Conservation (phyloP, 164 flowering plant genomes). For the Vitis amurensis region DNA sequence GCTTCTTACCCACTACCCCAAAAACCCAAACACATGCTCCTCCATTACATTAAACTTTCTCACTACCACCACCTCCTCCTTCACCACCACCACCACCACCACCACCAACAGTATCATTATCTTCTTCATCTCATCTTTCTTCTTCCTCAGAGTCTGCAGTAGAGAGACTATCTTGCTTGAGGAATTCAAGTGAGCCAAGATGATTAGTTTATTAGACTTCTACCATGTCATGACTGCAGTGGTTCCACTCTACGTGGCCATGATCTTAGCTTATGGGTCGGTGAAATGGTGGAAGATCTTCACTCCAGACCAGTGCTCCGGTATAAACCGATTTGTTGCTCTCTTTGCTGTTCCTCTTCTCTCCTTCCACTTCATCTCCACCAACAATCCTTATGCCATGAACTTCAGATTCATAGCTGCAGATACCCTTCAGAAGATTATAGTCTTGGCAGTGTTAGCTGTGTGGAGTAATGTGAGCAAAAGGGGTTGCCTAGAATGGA, state of each 20-base stretch:
- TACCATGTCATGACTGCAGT: slow-evolving; percentile 96
- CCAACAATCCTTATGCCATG: slow-evolving; percentile 81
- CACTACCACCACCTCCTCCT: slow-evolving; percentile 22
- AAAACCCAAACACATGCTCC: slow-evolving; percentile 32
- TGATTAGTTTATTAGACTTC: slow-evolving; percentile 72
- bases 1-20: slow-evolving; percentile 19
- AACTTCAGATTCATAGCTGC: slow-evolving; percentile 84
- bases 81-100: neutral
- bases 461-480: slow-evolving; percentile 58
- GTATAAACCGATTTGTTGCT: slow-evolving; percentile 92
- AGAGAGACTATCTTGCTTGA: neutral
- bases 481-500: slow-evolving; percentile 75
- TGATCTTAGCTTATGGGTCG: slow-evolving; percentile 92
- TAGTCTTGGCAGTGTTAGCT: slow-evolving; percentile 47
- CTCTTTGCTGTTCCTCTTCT: slow-evolving; percentile 93
- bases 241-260: slow-evolving; percentile 96
- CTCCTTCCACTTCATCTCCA: slow-evolving; percentile 88
- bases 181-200: slow-evolving; percentile 20
- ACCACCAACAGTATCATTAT: neutral
- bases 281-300: slow-evolving; percentile 98
- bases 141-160: neutral
- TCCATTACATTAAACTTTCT: slow-evolving; percentile 9
- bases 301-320: slow-evolving; percentile 91
- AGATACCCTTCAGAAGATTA: slow-evolving; percentile 80
- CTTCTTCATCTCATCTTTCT: slow-evolving; percentile 4